A percentile compares a stretch with the other conserved stretches of the same genome.
Conservation (phyloP, 2,329 filamentous ascomycete genomes). For the Aspergillus jensenii region DNA sequence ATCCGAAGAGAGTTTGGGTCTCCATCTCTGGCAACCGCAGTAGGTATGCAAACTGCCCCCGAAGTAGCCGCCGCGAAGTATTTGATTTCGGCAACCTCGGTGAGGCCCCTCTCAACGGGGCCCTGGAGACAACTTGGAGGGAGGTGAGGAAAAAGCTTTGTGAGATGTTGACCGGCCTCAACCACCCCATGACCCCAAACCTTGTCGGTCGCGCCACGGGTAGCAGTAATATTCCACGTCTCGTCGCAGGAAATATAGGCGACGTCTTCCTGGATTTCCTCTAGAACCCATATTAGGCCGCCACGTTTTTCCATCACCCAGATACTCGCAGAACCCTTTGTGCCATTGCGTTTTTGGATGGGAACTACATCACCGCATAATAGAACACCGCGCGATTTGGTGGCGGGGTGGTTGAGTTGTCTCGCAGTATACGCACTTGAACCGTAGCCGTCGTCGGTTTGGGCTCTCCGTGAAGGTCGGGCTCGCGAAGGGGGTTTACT, state of each 20-base stretch:
- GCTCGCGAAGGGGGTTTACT: conserved; percentile 72
- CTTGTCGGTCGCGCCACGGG: conserved; percentile 72
- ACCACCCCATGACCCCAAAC: conserved; percentile 80
- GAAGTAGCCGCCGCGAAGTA: conserved; percentile 84
- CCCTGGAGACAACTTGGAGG: conserved; percentile 69
- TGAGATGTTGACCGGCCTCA: conserved; percentile 69
- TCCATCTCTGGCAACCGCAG: conserved; percentile 72
- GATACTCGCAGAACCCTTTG: conserved; percentile 85
- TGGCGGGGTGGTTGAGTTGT: conserved; percentile 65
- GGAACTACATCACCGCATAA: conserved; percentile 97
- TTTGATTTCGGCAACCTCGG: conserved; percentile 67
- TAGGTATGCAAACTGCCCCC: conserved; percentile 77
- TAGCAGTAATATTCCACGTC: conserved; percentile 68
- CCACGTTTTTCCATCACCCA: conserved; percentile 98
- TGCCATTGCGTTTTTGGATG: conserved; percentile 92
- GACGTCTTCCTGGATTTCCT: conserved; percentile 95
- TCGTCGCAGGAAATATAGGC: conserved; percentile 75
- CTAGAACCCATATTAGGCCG: conserved; percentile 94
- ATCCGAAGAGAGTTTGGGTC: conserved; percentile 73
- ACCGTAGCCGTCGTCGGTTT: conserved; percentile 59
- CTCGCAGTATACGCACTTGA: conserved; percentile 51
- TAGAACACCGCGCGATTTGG: conserved; percentile 82
- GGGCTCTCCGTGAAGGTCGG: conserved; percentile 48
- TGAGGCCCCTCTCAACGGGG: conserved; percentile 72
- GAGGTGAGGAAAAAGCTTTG: conserved; percentile 75